Percentiles rank a stretch among this genome's conserved stretches.
Evolutionary conservation across 78 protist species (phyloP).

Genomic region (Andalucia godoyi): DNA sequence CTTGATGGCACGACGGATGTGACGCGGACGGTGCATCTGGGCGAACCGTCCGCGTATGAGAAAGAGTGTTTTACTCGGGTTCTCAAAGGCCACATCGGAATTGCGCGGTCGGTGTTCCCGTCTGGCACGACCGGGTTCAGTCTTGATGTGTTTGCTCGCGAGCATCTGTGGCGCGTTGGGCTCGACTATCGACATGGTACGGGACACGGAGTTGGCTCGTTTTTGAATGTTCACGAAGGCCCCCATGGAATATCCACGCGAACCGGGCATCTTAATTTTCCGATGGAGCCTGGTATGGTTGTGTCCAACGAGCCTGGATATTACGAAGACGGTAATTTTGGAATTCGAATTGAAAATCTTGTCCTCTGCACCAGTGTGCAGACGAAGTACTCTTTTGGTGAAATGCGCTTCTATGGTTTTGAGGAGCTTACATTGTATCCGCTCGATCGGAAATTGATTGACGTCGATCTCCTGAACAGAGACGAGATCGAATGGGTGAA

Average conservation of each 20-base stretch:
- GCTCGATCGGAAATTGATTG: constrained; percentile 26
- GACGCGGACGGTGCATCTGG: constrained; percentile 80
- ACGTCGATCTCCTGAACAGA: constrained; percentile 17
- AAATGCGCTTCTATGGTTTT: constrained; percentile 32
- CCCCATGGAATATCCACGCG: neutral
- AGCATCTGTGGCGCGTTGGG: constrained; percentile 61
- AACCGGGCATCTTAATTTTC: neutral
- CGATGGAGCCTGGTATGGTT: constrained; percentile 38
- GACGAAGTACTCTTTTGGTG: neutral
- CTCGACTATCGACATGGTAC: constrained; percentile 86
- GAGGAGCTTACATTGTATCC: constrained; percentile 49
- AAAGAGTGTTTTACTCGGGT: constrained; percentile 25
- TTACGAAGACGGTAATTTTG: constrained; percentile 70
- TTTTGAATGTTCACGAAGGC: constrained; percentile 88
- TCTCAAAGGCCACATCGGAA: constrained; percentile 59
- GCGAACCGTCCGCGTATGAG: constrained; percentile 51
- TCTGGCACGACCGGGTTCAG: constrained; percentile 26
- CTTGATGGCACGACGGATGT: constrained; percentile 89
- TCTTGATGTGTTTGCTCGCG: constrained; percentile 55
- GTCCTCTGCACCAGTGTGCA: neutral
- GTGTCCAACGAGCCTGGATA: constrained; percentile 79
- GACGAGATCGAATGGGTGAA: constrained; percentile 48
- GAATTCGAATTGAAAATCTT: constrained; percentile 85
- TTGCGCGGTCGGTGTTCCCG: constrained; percentile 63
- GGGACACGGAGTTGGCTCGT: constrained; percentile 94